Evolutionary conservation across 768 basidiomycete species (phyloP).

Genomic region (Termitomyces sp.): DNA sequence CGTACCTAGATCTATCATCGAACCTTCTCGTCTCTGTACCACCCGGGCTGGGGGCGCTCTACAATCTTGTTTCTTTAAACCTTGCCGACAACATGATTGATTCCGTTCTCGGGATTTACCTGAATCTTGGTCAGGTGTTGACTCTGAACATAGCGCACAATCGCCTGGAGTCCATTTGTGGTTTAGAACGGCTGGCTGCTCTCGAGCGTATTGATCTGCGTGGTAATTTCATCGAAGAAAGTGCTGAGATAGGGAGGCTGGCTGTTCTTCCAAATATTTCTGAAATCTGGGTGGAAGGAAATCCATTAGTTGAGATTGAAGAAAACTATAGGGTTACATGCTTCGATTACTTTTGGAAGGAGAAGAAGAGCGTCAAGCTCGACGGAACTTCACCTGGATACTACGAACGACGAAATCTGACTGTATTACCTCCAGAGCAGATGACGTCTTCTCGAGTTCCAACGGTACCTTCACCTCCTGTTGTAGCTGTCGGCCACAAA

Average conservation of each 20-base stretch:
- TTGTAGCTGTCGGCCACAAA: constrained; percentile 48
- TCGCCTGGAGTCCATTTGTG: constrained; percentile 91
- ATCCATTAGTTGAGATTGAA: constrained; percentile 71
- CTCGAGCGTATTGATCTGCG: constrained; percentile 85
- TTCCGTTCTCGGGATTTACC: constrained; percentile 85
- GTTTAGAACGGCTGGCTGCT: constrained; percentile 82
- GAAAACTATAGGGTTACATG: constrained; percentile 72
- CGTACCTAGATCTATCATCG: constrained; percentile 83
- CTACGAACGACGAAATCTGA: constrained; percentile 62
- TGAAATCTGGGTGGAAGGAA: constrained; percentile 81
- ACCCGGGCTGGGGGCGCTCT: constrained; percentile 62
- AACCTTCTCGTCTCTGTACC: constrained; percentile 91
- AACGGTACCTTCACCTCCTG: constrained; percentile 49
- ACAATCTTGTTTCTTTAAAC: constrained; percentile 85
- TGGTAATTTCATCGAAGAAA: constrained; percentile 73
- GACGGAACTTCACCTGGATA: constrained; percentile 70
- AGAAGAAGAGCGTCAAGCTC: constrained; percentile 71
- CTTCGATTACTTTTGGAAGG: constrained; percentile 80
- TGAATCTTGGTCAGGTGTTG: constrained; percentile 70
- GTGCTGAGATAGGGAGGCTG: constrained; percentile 78
- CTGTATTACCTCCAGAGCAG: constrained; percentile 42
- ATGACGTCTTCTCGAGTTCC: constrained; percentile 42
- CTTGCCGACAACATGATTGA: constrained; percentile 98
- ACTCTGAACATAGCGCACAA: constrained; percentile 80
- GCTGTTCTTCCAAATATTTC: constrained; percentile 71